Evolutionary conservation across 805 yeast species (phyloP).

Genomic region (Myxozyma neotropica): DNA sequence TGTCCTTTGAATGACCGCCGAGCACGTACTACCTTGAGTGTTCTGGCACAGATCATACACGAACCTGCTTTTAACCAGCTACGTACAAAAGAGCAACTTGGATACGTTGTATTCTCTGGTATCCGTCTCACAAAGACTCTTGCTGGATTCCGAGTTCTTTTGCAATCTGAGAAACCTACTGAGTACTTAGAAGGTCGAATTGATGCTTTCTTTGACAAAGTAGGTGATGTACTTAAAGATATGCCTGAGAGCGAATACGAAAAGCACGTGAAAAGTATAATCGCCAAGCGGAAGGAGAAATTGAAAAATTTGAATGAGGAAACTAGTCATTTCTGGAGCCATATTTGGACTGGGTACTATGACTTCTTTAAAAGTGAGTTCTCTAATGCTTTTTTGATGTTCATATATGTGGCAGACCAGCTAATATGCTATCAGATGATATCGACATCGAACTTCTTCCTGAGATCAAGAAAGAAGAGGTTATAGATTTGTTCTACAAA

Average conservation of each 20-base stretch:
- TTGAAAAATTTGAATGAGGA: constrained; percentile 81
- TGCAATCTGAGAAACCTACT: constrained; percentile 82
- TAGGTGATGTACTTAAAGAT: constrained; percentile 51
- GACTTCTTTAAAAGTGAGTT: constrained; percentile 55
- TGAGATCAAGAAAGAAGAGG: constrained; percentile 56
- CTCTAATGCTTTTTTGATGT: too few species aligned
- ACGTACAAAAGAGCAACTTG: constrained; percentile 92
- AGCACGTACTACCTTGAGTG: constrained; percentile 56
- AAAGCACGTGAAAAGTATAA: constrained; percentile 69
- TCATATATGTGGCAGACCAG: background rate
- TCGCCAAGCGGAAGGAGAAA: constrained; percentile 66
- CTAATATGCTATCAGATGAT: constrained; percentile 41
- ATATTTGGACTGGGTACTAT: constrained; percentile 74
- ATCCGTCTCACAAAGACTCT: constrained; percentile 68
- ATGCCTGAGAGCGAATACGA: constrained; percentile 67
- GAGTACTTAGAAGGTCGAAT: constrained; percentile 77
- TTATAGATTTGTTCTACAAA: constrained; percentile 56
- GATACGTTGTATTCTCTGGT: constrained; percentile 89
- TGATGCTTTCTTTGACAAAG: constrained; percentile 58
- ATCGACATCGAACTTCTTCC: constrained; percentile 61
- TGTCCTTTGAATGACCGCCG: constrained; percentile 53
- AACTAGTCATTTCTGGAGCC: constrained; percentile 61
- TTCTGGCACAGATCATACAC: constrained; percentile 69
- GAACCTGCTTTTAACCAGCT: constrained; percentile 90
- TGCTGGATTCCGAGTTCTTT: constrained; percentile 69